These are phyloP conservation scores for Penicillium sp. DNA, from an alignment of 2,329 filamentous ascomycete genomes.

Conservation along the genomic window DNA sequence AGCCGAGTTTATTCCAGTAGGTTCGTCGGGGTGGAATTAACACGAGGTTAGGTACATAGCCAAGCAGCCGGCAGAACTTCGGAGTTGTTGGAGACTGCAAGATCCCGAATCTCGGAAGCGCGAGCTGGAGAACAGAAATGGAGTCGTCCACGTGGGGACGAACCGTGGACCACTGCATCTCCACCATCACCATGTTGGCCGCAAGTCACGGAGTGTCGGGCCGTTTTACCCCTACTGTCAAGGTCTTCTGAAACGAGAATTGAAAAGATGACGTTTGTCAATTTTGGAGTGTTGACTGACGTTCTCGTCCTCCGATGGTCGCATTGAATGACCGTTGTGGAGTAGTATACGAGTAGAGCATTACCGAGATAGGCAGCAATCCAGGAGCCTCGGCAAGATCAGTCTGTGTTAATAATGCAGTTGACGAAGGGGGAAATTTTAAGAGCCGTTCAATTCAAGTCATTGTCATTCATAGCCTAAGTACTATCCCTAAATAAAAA, in stretches of 20 bases:
- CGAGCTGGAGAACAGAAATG: background rate
- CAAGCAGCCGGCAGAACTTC: conserved; percentile 7
- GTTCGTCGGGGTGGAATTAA: background rate
- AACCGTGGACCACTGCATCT: background rate
- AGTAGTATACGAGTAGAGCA: background rate
- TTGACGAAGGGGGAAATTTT: background rate
- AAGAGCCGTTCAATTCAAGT: background rate
- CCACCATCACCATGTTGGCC: background rate
- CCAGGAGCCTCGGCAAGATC: background rate
- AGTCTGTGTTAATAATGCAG: background rate
- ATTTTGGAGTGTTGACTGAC: background rate
- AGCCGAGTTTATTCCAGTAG: background rate
- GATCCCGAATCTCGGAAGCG: background rate
- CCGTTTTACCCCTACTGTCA: background rate
- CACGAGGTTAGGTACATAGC: background rate
- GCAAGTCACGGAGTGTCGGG: background rate
- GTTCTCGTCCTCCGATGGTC: background rate
- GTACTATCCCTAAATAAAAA: background rate
- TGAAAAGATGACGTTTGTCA: background rate
- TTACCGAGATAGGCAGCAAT: background rate
- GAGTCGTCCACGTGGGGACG: background rate
- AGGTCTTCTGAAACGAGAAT: background rate
- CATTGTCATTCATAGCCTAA: background rate
- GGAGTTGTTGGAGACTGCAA: background rate
- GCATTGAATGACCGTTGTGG: background rate